phyloP scores from a whole-genome alignment of 805 yeast species.

The Pichia heedii region DNA sequence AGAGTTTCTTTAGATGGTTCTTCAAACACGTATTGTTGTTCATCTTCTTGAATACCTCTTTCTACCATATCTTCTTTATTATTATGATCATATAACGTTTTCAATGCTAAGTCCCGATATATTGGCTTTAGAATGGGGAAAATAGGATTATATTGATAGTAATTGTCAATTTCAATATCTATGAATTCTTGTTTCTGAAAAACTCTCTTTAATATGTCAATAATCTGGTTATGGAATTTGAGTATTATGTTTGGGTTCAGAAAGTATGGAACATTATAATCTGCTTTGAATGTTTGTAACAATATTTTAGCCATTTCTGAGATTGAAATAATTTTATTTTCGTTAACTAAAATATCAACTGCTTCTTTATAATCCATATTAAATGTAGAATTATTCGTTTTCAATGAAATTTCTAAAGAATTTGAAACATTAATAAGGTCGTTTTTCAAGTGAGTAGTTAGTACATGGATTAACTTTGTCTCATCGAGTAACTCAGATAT shows the following conservation, averaged over 20 bases:
- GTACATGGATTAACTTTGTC: background rate
- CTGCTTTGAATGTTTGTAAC: background rate
- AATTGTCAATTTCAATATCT: constrained; percentile 14
- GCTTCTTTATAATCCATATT: constrained; percentile 1
- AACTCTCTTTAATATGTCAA: constrained; percentile 3
- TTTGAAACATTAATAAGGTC: background rate
- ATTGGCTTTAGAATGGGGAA: constrained; percentile 20
- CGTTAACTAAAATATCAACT: background rate
- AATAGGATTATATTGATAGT: constrained; percentile 19
- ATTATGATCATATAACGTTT: constrained; percentile 2
- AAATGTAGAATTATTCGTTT: constrained; percentile 1
- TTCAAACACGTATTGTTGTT: too few species aligned
- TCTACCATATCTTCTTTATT: background rate
- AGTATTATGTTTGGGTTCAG: background rate
- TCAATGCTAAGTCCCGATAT: constrained; percentile 8
- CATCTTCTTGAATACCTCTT: background rate
- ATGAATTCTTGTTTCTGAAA: constrained; percentile 6
- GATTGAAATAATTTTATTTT: background rate
- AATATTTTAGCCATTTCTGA: background rate
- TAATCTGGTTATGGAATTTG: constrained; percentile 6
- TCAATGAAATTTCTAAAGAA: background rate
- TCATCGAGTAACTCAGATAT: constrained; percentile 1
- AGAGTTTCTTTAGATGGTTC: background rate
- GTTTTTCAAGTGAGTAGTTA: background rate
- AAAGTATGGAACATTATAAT: constrained; percentile 2